These are phyloP conservation scores for Ilyonectria destructans DNA, from an alignment of 2,329 filamentous ascomycete species.

Conservation along the genomic window DNA sequence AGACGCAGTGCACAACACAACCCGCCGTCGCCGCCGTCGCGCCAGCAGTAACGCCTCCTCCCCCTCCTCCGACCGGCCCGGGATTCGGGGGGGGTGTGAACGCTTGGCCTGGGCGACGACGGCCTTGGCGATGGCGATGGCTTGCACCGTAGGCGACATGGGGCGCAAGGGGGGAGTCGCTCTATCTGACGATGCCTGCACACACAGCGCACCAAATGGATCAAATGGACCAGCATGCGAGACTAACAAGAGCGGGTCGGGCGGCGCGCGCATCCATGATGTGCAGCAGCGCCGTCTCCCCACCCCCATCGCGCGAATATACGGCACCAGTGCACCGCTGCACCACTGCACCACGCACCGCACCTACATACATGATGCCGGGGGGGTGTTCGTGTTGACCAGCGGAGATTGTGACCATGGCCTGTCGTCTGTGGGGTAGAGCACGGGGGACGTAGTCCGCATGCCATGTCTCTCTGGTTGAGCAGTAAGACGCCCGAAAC, in stretches of 20 bases:
- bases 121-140: constrained; percentile 15
- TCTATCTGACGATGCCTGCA: constrained; percentile 15
- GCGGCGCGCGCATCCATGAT: constrained; percentile 33
- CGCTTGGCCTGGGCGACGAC: constrained; percentile 23
- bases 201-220: not conserved
- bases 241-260: constrained; percentile 24
- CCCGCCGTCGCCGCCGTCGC: not conserved
- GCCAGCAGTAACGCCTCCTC: constrained; percentile 11
- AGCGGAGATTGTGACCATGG: constrained; percentile 3
- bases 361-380: not conserved
- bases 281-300: constrained; percentile 27
- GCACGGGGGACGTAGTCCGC: not conserved
- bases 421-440: constrained; percentile 10
- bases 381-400: constrained; percentile 1
- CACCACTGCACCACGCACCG: not conserved
- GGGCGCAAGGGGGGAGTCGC: constrained; percentile 17
- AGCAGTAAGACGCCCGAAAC: not conserved
- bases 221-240: constrained; percentile 1
- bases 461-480: not conserved
- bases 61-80: constrained; percentile 28
- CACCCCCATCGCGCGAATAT: constrained; percentile 21
- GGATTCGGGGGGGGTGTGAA: constrained; percentile 19
- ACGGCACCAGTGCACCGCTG: not conserved
- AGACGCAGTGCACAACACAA: not conserved
- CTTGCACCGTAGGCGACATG: not conserved